phyloP scores from a whole-genome alignment of 768 basidiomycete species.

The Mycena venus region DNA sequence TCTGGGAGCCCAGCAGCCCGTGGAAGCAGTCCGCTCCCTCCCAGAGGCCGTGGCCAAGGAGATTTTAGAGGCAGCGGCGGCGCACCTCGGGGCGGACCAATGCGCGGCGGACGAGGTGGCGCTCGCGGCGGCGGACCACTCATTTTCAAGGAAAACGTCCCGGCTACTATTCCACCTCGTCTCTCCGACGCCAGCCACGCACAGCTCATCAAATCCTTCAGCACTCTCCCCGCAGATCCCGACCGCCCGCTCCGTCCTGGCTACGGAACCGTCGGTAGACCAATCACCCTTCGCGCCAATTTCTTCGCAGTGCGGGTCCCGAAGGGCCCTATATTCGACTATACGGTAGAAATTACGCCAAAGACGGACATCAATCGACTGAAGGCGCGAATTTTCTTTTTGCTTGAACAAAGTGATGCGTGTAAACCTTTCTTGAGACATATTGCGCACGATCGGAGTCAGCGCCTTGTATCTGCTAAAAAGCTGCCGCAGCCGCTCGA shows the following conservation, averaged over 20 bases:
- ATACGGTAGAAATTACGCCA: constrained; percentile 65
- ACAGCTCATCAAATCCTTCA: constrained; percentile 56
- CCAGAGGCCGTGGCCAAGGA: constrained; percentile 9
- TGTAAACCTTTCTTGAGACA: constrained; percentile 53
- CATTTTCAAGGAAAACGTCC: constrained; percentile 54
- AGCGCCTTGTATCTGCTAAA: constrained; percentile 60
- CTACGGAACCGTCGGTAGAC: constrained; percentile 64
- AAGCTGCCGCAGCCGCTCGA: constrained; percentile 60
- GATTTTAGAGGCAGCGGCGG: constrained; percentile 13
- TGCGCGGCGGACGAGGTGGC: constrained; percentile 33
- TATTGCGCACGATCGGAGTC: constrained; percentile 67
- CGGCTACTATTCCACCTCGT: constrained; percentile 51
- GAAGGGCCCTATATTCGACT: constrained; percentile 66
- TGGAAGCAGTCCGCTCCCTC: constrained; percentile 3
- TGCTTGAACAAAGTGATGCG: constrained; percentile 60
- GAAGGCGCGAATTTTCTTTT: constrained; percentile 65
- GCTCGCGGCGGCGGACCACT: constrained; percentile 49
- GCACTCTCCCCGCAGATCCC: constrained; percentile 45
- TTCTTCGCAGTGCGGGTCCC: constrained; percentile 70
- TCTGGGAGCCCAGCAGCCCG: background rate
- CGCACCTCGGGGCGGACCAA: constrained; percentile 32
- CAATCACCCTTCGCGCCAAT: constrained; percentile 69
- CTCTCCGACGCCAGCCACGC: constrained; percentile 49
- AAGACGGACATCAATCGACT: constrained; percentile 58
- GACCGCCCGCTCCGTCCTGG: constrained; percentile 68